Base-by-base conservation (phyloP, 495 filamentous ascomycete genomes). In the Aspergillus cristatus region DNA sequence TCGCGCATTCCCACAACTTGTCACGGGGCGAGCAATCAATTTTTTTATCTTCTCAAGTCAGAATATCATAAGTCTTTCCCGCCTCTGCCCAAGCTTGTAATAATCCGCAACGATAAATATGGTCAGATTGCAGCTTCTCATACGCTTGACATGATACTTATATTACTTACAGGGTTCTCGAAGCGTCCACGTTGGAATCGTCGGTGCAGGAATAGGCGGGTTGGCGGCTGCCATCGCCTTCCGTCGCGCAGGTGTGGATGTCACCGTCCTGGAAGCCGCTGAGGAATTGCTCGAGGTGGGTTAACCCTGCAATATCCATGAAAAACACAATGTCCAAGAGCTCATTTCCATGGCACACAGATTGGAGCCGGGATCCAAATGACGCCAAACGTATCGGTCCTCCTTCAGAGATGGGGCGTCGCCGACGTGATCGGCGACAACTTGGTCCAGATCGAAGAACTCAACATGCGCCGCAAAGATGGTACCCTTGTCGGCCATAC, bases 141-240 rank as follows among this genome's bases (percentile, higher is more conserved):
- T n/a, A n/a, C n/a, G n/a, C n/a, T n/a, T n/a, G n/a, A n/a, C n/a
- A n/a, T n/a, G n/a, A n/a, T n/a, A n/a, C n/a, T n/a, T n/a, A n/a
- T n/a, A n/a, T n/a, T n/a, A n/a, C n/a, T n/a, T n/a, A n/a, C n/a
- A n/a, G n/a, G n/a, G n/a, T n/a, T n/a, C n/a, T n/a, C 50, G 41
- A 34, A 50, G 34, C 18, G 46, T 76, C 7, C 59, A 63, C 20
- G 55, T 79, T 34, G 65, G 75, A 16, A 66, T 86, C 3, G 62
- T 82, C 14, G 81, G 81, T 13, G 81, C 78, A 6, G 81, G 81
- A 13, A 74, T 86, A 22, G 77, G 77, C n/a, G 82, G 82, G 6
- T 63, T 87, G 32, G 72, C 72, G 7, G 71, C 72, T 2, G 76
- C 78, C 1, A 80, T 84, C 42, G 63, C 79, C 7, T 62, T 77